These are phyloP conservation scores for Ophiostoma novo-ulmi DNA, from an alignment of 2,329 filamentous ascomycete species.

Conservation along the genomic window DNA sequence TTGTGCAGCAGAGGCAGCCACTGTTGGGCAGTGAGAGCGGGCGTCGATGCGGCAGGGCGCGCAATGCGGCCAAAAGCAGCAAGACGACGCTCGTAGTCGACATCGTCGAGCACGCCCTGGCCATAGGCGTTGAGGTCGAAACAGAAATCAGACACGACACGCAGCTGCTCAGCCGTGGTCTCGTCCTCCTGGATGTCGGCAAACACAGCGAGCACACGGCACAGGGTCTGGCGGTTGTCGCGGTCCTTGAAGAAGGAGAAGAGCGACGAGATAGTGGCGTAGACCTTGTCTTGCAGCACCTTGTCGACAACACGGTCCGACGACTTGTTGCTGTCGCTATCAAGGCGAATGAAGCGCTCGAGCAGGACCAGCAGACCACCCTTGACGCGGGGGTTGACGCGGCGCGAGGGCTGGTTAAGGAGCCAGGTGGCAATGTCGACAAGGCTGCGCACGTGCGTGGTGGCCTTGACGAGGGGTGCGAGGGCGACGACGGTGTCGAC, in stretches of 20 bases:
- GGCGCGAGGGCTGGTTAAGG: conserved; percentile 75
- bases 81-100: conserved; percentile 79
- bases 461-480: conserved; percentile 62
- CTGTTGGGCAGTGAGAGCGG: conserved; percentile 60
- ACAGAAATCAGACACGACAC: conserved; percentile 64
- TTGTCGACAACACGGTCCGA: conserved; percentile 25
- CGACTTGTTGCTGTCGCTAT: conserved; percentile 46
- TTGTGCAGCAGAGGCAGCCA: conserved; percentile 90
- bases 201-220: conserved; percentile 66
- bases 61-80: conserved; percentile 70
- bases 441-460: conserved; percentile 67
- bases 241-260: conserved; percentile 89
- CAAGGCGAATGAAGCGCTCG: conserved; percentile 70
- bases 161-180: conserved; percentile 35
- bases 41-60: conserved; percentile 46
- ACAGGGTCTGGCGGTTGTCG: conserved; percentile 67
- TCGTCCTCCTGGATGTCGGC: conserved; percentile 46
- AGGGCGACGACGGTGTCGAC: conserved; percentile 75
- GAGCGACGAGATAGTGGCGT: conserved; percentile 68
- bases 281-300: conserved; percentile 60
- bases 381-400: conserved; percentile 79
- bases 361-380: conserved; percentile 73
- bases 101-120: conserved; percentile 68
- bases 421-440: conserved; percentile 76
- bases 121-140: conserved; percentile 75